These are phyloP conservation scores for Incumbomyces delicatus DNA, from an alignment of 2,329 filamentous ascomycete species.

Conservation along the genomic window DNA sequence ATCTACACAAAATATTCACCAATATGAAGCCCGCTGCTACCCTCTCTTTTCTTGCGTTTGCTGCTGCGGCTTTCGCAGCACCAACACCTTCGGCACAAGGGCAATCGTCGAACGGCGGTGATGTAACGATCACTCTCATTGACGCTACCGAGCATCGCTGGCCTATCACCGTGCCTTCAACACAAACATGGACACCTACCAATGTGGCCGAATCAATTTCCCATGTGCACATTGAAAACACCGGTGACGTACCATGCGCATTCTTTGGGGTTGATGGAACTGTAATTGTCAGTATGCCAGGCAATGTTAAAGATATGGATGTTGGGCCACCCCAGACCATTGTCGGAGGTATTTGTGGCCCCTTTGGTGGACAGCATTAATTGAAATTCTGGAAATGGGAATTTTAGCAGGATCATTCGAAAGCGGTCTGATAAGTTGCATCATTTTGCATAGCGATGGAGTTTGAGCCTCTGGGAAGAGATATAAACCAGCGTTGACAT, in stretches of 20 bases:
- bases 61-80: background rate
- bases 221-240: slow-evolving; percentile 10
- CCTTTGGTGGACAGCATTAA: slow-evolving; percentile 5
- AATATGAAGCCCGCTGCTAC: background rate
- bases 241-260: slow-evolving; percentile 7
- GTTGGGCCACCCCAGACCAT: slow-evolving; percentile 15
- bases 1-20: background rate
- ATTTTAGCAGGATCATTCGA: too few relatives aligned
- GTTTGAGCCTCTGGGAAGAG: too few relatives aligned
- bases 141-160: slow-evolving; percentile 13
- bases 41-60: background rate
- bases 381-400: too few relatives aligned
- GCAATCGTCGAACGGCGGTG: background rate
- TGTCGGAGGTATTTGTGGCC: slow-evolving; percentile 13
- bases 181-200: slow-evolving; percentile 11
- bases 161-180: slow-evolving; percentile 9
- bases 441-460: too few relatives aligned
- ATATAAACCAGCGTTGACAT: too few relatives aligned
- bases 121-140: slow-evolving; percentile 9
- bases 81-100: background rate
- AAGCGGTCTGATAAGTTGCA: too few relatives aligned
- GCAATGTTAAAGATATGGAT: slow-evolving; percentile 9
- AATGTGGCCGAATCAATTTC: slow-evolving; percentile 10
- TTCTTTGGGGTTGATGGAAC: slow-evolving; percentile 16
- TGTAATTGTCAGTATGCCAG: slow-evolving; percentile 10